Evolutionary conservation across 139 green algal genomes (phyloP).

Genomic region (Chlorella vulgaris): DNA sequence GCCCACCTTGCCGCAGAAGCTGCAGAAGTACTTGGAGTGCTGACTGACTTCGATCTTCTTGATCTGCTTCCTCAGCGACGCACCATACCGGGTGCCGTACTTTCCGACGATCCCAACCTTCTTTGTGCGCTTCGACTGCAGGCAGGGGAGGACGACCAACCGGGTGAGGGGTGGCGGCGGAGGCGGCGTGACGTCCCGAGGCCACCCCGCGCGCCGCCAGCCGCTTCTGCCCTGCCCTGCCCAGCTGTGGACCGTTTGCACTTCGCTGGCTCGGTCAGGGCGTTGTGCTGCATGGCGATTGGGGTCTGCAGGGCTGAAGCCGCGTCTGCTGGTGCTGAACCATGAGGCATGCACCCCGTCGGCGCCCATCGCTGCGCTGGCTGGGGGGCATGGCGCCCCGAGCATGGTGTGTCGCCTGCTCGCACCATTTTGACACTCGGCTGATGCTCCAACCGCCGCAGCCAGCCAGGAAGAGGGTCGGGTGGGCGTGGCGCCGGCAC

Average conservation of each 20-base stretch:
- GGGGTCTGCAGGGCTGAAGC: neutral
- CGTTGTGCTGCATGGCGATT: neutral
- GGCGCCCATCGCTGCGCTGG: too few species aligned
- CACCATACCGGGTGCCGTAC: conserved; percentile 99
- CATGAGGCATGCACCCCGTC: too few species aligned
- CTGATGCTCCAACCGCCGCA: neutral
- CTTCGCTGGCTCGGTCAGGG: neutral
- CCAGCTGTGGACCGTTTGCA: too few species aligned
- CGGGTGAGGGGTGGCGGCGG: neutral
- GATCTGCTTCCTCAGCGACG: conserved; percentile 96
- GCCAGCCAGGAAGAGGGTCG: neutral
- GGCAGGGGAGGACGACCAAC: neutral
- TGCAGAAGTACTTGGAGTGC: conserved; percentile 99
- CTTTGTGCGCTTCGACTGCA: conserved; percentile 97
- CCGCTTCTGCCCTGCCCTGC: too few species aligned
- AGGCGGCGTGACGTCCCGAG: too few species aligned
- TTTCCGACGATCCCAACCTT: conserved; percentile 99
- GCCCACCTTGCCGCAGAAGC: conserved; percentile 97
- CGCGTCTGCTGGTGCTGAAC: too few species aligned
- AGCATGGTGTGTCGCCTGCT: neutral
- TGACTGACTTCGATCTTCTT: conserved; percentile 99
- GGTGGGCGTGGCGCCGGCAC: neutral
- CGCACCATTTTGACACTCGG: neutral
- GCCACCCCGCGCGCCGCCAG: too few species aligned
- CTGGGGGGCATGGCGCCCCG: neutral